phyloP scores from a whole-genome alignment of 768 basidiomycete genomes.

The Porpolomopsis calyptriformis region DNA sequence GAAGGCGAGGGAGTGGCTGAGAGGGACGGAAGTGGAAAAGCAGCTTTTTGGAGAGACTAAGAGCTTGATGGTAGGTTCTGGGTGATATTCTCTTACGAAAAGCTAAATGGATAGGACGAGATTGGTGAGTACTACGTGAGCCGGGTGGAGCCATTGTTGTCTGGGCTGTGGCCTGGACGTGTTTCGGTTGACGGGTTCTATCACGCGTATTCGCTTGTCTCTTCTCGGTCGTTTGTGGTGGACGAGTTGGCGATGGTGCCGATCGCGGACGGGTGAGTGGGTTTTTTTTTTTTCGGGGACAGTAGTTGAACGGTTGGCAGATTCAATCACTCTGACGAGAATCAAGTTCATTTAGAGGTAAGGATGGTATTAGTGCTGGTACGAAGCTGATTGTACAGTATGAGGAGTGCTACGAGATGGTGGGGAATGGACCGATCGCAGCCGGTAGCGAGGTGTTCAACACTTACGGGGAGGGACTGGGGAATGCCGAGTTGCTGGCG shows the following conservation, averaged over 20 bases:
- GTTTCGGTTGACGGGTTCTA: constrained; percentile 29
- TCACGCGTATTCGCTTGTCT: constrained; percentile 54
- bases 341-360: constrained; percentile 70
- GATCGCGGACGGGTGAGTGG: constrained; percentile 67
- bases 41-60: not conserved
- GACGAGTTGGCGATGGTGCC: constrained; percentile 80
- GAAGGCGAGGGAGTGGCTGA: constrained; percentile 29
- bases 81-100: not conserved
- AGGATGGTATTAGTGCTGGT: not conserved
- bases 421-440: constrained; percentile 41
- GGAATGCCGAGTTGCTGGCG: constrained; percentile 54
- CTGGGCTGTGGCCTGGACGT: constrained; percentile 6
- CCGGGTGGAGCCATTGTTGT: constrained; percentile 24
- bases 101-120: constrained; percentile 19
- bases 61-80: constrained; percentile 2
- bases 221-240: constrained; percentile 73
- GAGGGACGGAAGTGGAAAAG: constrained; percentile 31
- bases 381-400: constrained; percentile 9
- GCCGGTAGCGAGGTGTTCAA: constrained; percentile 58
- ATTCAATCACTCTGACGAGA: constrained; percentile 62
- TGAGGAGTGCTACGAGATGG: constrained; percentile 55
- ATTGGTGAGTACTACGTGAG: constrained; percentile 27
- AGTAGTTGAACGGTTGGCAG: constrained; percentile 24
- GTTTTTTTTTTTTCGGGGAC: not conserved
- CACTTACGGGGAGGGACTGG: constrained; percentile 58